Evolutionary conservation across 345 rosid genomes (phyloP), one percentile per base, ranked within the genome.

Genomic region (Ricinus communis): DNA sequence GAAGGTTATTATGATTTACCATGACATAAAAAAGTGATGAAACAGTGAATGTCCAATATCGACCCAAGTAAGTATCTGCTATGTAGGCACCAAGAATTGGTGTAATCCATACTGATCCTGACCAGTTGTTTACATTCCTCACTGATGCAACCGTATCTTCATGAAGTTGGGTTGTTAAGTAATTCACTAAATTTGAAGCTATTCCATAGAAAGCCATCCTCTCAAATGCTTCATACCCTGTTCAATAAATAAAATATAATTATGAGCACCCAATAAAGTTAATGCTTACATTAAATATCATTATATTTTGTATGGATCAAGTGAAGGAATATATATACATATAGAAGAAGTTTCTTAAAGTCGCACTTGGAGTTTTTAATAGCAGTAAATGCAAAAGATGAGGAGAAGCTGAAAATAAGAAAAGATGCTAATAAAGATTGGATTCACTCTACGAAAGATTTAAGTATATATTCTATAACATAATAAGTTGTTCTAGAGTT

Each of bases 191-290:
- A 77, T 93, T 93, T 18, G 98, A 88, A 16, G 89, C 87, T 78
- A 93, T 81, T 68, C 97, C 97, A 66, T 93, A 89, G 69, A 86
- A 93, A 38, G 97, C 97, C 98, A 93, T 93, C 81, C 98, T 86
- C 77, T 93, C 98, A 75, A 93, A 93, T 69, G 90, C 90, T 79
- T 93, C 98, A 63, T 93, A 93, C 63, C 90, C 98, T 93, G 80
- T 30, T 28, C 7, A 30, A n/a, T n/a, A n/a, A 24, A 16, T 27
- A 30, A 53, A 10, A 8, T 24, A 28, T 30, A 59, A 14, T 3
- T 7, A 60, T 24, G 12, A 33, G 38, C 38, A 33, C 38, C 38
- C 38, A 2, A 33, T 6, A 33, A 33, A 33, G 6, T 2, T 2
- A 33, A 33, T n/a, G n/a, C n/a, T 38, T 38, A 38, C 4, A 38